phyloP scores from a whole-genome alignment of 179 eudicot species.

The Heliamphora pulchella region DNA sequence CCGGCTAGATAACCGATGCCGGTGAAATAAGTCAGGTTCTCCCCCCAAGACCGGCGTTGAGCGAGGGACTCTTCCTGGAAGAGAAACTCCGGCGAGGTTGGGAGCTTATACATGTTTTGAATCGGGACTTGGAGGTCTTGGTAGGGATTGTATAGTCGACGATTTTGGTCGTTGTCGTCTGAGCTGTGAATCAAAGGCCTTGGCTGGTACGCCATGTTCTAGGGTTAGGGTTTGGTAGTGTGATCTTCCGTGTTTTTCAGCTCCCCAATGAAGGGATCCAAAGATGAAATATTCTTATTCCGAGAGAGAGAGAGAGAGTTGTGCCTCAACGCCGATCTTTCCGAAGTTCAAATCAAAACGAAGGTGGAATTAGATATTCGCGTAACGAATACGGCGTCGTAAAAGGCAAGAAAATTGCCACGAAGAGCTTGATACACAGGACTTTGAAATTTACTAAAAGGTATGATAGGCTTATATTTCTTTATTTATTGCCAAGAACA shows the following conservation, averaged over 20 bases:
- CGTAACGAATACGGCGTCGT: no score
- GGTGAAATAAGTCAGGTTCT: constrained; percentile 52
- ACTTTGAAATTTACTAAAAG: no score
- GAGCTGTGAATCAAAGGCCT: constrained; percentile 13
- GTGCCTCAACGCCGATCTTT: neutral
- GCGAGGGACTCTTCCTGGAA: constrained; percentile 44
- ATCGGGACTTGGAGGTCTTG: constrained; percentile 37
- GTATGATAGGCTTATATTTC: no score
- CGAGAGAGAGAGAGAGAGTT: neutral
- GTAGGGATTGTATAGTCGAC: constrained; percentile 55
- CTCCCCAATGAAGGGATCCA: neutral
- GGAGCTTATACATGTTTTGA: constrained; percentile 47
- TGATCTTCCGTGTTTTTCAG: neutral
- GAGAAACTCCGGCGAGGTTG: constrained; percentile 57
- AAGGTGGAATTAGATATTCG: no score
- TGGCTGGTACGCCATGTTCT: constrained; percentile 24
- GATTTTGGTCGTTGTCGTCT: constrained; percentile 19
- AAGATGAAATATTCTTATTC: no score
- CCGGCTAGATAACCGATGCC: constrained; percentile 48
- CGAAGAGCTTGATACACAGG: no score
- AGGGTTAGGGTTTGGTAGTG: constrained; percentile 12
- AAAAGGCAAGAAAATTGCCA: no score
- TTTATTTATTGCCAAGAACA: no score
- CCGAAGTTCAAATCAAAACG: no score
- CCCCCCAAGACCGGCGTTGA: constrained; percentile 45